A percentile compares a stretch with the other conserved stretches of the same genome.
These are phyloP conservation scores for Phaeosphaeriaceae sp. DNA, from an alignment of 2,329 filamentous ascomycete species.

Conservation along the genomic window DNA sequence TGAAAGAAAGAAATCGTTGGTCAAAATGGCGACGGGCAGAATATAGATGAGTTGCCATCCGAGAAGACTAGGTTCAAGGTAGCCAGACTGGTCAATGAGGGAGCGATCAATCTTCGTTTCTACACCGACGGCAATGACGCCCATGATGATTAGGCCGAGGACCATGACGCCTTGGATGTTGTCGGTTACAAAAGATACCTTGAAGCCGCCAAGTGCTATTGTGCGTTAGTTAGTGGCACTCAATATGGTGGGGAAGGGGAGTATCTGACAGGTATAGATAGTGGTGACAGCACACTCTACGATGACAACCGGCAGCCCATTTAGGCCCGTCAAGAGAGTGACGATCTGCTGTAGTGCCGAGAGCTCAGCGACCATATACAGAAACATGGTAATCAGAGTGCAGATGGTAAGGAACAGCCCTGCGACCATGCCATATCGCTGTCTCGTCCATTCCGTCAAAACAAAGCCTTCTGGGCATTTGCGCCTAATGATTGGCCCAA, in stretches of 20 bases:
- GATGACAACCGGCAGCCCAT: conserved; percentile 77
- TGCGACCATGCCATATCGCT: conserved; percentile 73
- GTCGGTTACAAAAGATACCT: conserved; percentile 83
- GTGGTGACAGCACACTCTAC: conserved; percentile 80
- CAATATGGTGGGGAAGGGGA: neutral
- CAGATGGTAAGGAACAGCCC: conserved; percentile 78
- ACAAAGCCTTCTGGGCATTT: conserved; percentile 86
- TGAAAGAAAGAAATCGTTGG: conserved; percentile 86
- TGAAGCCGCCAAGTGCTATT: conserved; percentile 79
- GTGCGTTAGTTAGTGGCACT: conserved; percentile 20
- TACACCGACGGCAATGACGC: conserved; percentile 77
- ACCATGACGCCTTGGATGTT: conserved; percentile 83
- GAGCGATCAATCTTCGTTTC: conserved; percentile 74
- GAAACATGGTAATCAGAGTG: conserved; percentile 79
- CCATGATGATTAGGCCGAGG: conserved; percentile 74
- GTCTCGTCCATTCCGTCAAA: conserved; percentile 81
- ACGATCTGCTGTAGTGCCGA: conserved; percentile 83
- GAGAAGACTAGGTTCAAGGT: conserved; percentile 71
- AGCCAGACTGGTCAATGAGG: conserved; percentile 71
- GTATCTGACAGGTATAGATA: conserved; percentile 74
- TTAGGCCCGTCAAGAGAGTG: conserved; percentile 73
- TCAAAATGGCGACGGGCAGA: conserved; percentile 78
- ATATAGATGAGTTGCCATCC: conserved; percentile 90
- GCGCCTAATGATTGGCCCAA: conserved; percentile 78
- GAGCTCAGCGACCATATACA: conserved; percentile 87